Evolutionary conservation across 106 monocot genomes (phyloP).

Genomic region (Vanilla planifolia): DNA sequence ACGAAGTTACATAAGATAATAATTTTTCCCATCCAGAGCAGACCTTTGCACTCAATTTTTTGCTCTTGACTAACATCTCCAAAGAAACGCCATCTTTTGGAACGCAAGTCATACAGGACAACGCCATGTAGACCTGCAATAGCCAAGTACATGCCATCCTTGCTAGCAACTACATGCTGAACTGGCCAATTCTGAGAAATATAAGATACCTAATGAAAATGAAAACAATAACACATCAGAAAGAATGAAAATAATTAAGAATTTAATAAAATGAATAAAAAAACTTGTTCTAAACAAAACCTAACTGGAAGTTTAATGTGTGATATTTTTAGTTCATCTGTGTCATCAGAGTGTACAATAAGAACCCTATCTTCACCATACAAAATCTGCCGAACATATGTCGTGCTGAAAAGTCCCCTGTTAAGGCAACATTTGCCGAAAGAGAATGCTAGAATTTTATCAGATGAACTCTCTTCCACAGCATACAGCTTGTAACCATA

Average conservation of each 20-base stretch:
- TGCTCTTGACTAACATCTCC: slow-evolving; percentile 98
- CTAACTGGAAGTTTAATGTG: slow-evolving; percentile 96
- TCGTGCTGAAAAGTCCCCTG: slow-evolving; percentile 88
- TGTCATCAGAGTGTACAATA: slow-evolving; percentile 81
- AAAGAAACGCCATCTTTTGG: slow-evolving; percentile 96
- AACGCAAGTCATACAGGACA: slow-evolving; percentile 78
- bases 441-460: slow-evolving; percentile 83
- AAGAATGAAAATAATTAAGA: neutral
- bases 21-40: slow-evolving; percentile 94
- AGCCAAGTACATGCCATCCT: slow-evolving; percentile 92
- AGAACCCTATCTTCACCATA: slow-evolving; percentile 96
- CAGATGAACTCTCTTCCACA: slow-evolving; percentile 68
- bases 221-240: slow-evolving; percentile 8
- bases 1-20: slow-evolving; percentile 89
- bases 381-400: slow-evolving; percentile 81
- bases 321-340: slow-evolving; percentile 83
- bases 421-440: slow-evolving; percentile 95
- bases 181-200: slow-evolving; percentile 99
- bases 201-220: slow-evolving; percentile 79
- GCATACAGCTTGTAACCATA: slow-evolving; percentile 92
- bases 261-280: slow-evolving; percentile 4
- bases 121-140: slow-evolving; percentile 91
- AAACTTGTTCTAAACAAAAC: slow-evolving; percentile 20
- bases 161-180: slow-evolving; percentile 84
- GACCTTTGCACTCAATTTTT: slow-evolving; percentile 92